phyloP scores from a whole-genome alignment of 306 rosid genomes.

The Elaeagnus macrophylla region DNA sequence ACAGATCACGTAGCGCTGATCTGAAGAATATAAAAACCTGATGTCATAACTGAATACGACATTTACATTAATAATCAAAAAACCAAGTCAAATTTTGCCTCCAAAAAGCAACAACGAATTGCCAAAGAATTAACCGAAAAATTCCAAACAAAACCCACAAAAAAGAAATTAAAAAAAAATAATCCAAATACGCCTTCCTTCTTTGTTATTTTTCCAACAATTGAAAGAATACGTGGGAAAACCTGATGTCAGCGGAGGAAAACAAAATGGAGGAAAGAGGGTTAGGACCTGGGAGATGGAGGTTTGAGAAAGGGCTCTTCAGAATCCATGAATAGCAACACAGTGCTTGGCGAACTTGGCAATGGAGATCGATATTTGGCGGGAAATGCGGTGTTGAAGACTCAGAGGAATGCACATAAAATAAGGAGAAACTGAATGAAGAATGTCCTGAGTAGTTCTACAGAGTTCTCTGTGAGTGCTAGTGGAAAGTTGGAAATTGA shows the following conservation, averaged over 20 bases:
- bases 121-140: background rate
- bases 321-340: conserved; percentile 18
- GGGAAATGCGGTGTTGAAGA: conserved; percentile 4
- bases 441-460: background rate
- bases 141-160: background rate
- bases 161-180: background rate
- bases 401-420: background rate
- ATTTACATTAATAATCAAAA: background rate
- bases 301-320: conserved; percentile 13
- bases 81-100: background rate
- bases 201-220: background rate
- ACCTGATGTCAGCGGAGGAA: background rate
- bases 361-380: conserved; percentile 7
- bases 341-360: background rate
- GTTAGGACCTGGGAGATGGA: conserved; percentile 21
- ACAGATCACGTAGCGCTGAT: background rate
- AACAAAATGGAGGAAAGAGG: background rate
- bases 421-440: background rate
- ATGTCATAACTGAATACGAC: background rate
- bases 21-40: background rate
- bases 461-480: background rate
- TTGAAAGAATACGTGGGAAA: background rate
- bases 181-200: background rate
- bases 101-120: background rate
- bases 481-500: background rate